These are phyloP conservation scores for Pythium chondricola DNA, from an alignment of 352 stramenopile species.

Conservation along the genomic window DNA sequence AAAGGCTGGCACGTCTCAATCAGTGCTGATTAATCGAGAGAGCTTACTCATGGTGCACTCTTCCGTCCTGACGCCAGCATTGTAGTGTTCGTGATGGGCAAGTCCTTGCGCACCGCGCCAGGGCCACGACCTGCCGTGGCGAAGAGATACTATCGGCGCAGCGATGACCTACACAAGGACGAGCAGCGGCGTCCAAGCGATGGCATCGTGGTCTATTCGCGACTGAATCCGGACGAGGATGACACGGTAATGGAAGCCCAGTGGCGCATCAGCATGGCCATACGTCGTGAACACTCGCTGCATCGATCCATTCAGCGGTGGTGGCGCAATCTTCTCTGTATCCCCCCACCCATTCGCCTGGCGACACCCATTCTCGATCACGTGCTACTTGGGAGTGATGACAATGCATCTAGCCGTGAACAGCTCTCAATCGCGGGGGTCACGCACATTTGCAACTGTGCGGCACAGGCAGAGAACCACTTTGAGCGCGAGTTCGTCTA, in stretches of 20 bases:
- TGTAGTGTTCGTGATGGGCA: no score
- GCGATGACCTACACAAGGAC: slow-evolving; percentile 32
- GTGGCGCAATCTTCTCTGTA: slow-evolving; percentile 11
- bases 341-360: background rate
- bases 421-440: slow-evolving; percentile 34
- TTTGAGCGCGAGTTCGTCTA: slow-evolving; percentile 70
- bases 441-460: slow-evolving; percentile 67
- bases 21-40: no score
- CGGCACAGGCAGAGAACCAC: slow-evolving; percentile 35
- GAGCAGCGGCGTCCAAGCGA: slow-evolving; percentile 19
- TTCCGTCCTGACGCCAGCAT: no score
- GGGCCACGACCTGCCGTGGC: no score
- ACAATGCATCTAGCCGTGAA: slow-evolving; percentile 35
- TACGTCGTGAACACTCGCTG: slow-evolving; percentile 13
- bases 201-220: slow-evolving; percentile 33
- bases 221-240: slow-evolving; percentile 48
- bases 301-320: slow-evolving; percentile 3
- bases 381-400: slow-evolving; percentile 36
- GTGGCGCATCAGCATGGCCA: slow-evolving; percentile 14
- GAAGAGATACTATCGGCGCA: slow-evolving; percentile 29
- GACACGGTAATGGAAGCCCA: slow-evolving; percentile 24
- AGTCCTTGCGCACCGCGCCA: background rate
- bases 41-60: no score
- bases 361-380: slow-evolving; percentile 32
- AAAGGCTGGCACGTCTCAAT: background rate